Percentiles rank a stretch among this genome's conserved stretches.
Conservation (phyloP, 2,329 filamentous ascomycete species). For the Diaporthe aspalathi region DNA sequence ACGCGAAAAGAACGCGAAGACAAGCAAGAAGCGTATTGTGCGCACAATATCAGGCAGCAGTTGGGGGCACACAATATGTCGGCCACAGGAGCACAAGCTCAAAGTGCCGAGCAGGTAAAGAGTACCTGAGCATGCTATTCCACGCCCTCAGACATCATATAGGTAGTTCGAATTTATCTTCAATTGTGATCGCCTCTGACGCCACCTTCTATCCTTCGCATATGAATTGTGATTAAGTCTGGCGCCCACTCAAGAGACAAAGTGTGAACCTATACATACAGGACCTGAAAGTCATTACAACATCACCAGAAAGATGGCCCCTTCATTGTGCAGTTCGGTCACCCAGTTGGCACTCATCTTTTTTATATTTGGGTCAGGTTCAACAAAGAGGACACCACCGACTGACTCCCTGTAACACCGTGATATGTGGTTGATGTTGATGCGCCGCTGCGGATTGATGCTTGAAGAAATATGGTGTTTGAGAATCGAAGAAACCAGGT, state of each 20-base stretch:
- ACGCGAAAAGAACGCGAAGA: too few species aligned
- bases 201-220: constrained; percentile 26
- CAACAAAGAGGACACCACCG: constrained; percentile 18
- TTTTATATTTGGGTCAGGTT: constrained; percentile 17
- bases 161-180: not conserved
- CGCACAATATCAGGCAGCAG: too few species aligned
- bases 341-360: constrained; percentile 20
- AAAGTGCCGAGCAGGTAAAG: not conserved
- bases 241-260: constrained; percentile 25
- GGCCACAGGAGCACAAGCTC: not conserved
- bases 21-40: too few species aligned
- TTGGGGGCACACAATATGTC: not conserved
- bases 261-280: constrained; percentile 34
- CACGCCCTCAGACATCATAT: not conserved
- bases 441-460: constrained; percentile 26
- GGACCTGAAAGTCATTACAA: constrained; percentile 24
- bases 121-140: not conserved
- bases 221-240: constrained; percentile 21
- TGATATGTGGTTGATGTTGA: constrained; percentile 26
- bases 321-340: constrained; percentile 23
- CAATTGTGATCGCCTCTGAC: not conserved
- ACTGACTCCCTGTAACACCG: constrained; percentile 37
- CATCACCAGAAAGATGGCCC: constrained; percentile 27
- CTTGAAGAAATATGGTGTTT: constrained; percentile 16
- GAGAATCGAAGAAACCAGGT: constrained; percentile 32